Evolutionary conservation across 176 grass and related monocot species (phyloP).

Genomic region (Rhynchospora pubera): DNA sequence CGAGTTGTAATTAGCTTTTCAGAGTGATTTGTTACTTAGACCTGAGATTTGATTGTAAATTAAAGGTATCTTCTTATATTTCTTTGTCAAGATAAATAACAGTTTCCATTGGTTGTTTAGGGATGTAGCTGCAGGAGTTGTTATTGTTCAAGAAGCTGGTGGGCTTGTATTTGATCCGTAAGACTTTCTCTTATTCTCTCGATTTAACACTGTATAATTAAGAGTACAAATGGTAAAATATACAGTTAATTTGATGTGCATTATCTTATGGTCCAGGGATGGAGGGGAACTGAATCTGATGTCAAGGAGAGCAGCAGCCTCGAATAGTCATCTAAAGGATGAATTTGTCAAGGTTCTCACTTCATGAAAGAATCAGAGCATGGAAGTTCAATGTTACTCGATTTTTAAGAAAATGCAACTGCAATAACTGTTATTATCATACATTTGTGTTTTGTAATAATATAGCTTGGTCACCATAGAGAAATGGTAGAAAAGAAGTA

Average conservation of each 20-base stretch:
- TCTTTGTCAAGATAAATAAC: not conserved
- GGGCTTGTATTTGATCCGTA: conserved; percentile 89
- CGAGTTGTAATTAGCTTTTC: not conserved
- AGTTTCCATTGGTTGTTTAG: conserved; percentile 29
- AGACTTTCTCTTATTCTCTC: conserved; percentile 19
- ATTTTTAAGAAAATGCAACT: not conserved
- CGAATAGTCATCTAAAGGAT: conserved; percentile 72
- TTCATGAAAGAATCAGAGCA: not conserved
- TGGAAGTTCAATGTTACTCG: not conserved
- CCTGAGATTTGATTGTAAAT: not conserved
- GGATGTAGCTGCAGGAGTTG: conserved; percentile 87
- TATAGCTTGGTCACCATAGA: not conserved
- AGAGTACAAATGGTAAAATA: not conserved
- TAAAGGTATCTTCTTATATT: not conserved
- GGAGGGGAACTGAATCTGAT: conserved; percentile 72
- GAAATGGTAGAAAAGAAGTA: not conserved
- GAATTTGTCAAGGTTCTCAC: conserved; percentile 40
- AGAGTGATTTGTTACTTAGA: not conserved
- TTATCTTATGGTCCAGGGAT: conserved; percentile 32
- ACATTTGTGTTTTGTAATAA: not conserved
- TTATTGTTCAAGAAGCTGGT: conserved; percentile 90
- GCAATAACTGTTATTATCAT: conserved; percentile 4
- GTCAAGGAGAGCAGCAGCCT: conserved; percentile 63
- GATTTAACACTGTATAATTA: not conserved
- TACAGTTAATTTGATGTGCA: not conserved